These are phyloP conservation scores for Gliomastix tumulicola DNA, from an alignment of 2,329 filamentous ascomycete genomes.

Conservation along the genomic window DNA sequence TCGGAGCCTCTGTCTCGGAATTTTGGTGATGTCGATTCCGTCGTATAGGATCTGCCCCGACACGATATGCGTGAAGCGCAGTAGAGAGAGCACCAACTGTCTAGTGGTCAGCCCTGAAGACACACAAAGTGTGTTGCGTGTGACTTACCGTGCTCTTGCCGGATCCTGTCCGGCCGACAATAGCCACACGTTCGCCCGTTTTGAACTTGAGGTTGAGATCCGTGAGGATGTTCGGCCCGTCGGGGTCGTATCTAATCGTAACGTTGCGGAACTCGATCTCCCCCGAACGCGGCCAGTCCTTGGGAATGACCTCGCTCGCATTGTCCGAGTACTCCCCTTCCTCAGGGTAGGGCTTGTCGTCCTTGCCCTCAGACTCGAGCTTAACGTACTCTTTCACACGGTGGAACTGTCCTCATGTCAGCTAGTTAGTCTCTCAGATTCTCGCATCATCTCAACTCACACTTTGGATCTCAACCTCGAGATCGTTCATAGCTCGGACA, in stretches of 20 bases:
- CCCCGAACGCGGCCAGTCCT: constrained; percentile 36
- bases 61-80: constrained; percentile 45
- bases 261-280: constrained; percentile 43
- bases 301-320: constrained; percentile 26
- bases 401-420: constrained; percentile 35
- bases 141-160: constrained; percentile 70
- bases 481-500: constrained; percentile 47
- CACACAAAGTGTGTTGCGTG: not conserved
- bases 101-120: constrained; percentile 1
- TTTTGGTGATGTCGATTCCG: constrained; percentile 45
- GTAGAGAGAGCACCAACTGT: constrained; percentile 43
- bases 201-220: constrained; percentile 42
- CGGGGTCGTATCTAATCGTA: constrained; percentile 37
- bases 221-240: constrained; percentile 41
- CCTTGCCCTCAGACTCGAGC: constrained; percentile 35
- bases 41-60: constrained; percentile 48
- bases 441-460: constrained; percentile 30
- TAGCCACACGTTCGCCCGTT: constrained; percentile 68
- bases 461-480: constrained; percentile 50
- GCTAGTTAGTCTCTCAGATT: not conserved
- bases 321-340: constrained; percentile 32
- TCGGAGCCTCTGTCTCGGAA: constrained; percentile 42
- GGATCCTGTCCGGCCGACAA: constrained; percentile 75
- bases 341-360: constrained; percentile 28
- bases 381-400: constrained; percentile 41